phyloP scores from a whole-genome alignment of 2,329 filamentous ascomycete genomes.

The Neofusicoccum sp. region DNA sequence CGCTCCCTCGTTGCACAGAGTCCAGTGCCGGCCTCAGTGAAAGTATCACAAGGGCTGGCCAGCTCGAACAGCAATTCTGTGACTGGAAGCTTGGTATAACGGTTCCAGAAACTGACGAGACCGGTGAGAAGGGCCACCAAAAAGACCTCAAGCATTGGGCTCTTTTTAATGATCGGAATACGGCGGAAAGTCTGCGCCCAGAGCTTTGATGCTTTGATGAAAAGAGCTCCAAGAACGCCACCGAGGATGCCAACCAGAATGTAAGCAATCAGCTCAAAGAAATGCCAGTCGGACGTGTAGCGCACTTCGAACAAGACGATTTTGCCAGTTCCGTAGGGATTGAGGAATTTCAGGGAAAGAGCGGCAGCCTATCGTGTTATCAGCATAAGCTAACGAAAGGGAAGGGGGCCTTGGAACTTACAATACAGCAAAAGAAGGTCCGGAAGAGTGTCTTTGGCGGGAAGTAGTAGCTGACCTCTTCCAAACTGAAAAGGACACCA shows the following conservation, averaged over 20 bases:
- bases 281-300: constrained; percentile 88
- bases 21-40: constrained; percentile 67
- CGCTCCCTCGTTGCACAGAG: constrained; percentile 76
- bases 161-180: constrained; percentile 75
- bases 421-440: constrained; percentile 98
- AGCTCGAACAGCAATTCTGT: constrained; percentile 89
- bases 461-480: constrained; percentile 97
- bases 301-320: constrained; percentile 96
- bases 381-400: constrained; percentile 13
- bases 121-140: constrained; percentile 86
- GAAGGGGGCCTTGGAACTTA: constrained; percentile 39
- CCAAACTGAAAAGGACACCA: constrained; percentile 88
- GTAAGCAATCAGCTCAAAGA: constrained; percentile 86
- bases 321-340: constrained; percentile 94
- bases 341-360: constrained; percentile 88
- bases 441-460: constrained; percentile 95
- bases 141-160: constrained; percentile 84
- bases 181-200: constrained; percentile 91
- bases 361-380: constrained; percentile 61
- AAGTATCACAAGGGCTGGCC: constrained; percentile 80
- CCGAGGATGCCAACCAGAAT: constrained; percentile 84
- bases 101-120: constrained; percentile 89
- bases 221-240: constrained; percentile 82
- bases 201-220: constrained; percentile 90
- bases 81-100: constrained; percentile 84